Evolutionary conservation across 805 yeast genomes (phyloP).

Genomic region (Candida ovalis): DNA sequence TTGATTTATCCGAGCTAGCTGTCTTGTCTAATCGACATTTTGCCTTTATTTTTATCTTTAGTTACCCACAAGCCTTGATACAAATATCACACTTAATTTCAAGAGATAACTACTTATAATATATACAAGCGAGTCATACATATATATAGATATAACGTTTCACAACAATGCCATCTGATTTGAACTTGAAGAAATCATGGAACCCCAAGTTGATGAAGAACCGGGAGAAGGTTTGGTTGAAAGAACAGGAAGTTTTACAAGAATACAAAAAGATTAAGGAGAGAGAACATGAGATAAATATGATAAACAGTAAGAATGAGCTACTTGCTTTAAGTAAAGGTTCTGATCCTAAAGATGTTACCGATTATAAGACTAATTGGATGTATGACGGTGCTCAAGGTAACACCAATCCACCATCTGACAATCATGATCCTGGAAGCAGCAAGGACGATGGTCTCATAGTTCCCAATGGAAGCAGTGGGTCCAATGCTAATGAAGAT

Average conservation of each 20-base stretch:
- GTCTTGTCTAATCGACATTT: too few relatives aligned
- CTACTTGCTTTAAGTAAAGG: conserved; percentile 33
- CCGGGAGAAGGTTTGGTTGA: conserved; percentile 79
- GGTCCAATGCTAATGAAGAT: conserved; percentile 13
- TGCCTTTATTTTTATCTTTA: too few relatives aligned
- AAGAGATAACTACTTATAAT: too few relatives aligned
- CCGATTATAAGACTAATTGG: conserved; percentile 64
- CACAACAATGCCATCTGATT: conserved; percentile 55
- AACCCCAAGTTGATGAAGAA: conserved; percentile 85
- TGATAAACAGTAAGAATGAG: conserved; percentile 59
- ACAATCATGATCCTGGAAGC: conserved; percentile 28
- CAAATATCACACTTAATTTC: not conserved
- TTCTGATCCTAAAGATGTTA: conserved; percentile 40
- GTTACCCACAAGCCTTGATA: not conserved
- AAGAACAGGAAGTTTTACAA: conserved; percentile 72
- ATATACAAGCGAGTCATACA: not conserved
- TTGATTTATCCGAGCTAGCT: too few relatives aligned
- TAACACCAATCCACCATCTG: not conserved
- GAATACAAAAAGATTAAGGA: conserved; percentile 64
- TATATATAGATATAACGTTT: conserved; percentile 5
- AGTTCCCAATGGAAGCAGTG: conserved; percentile 49
- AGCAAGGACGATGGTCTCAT: conserved; percentile 21
- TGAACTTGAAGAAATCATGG: conserved; percentile 94
- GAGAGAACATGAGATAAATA: conserved; percentile 57
- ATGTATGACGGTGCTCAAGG: conserved; percentile 58